Evolutionary conservation across 257 asterid species (phyloP).

Genomic region (Penstemon newberryi): DNA sequence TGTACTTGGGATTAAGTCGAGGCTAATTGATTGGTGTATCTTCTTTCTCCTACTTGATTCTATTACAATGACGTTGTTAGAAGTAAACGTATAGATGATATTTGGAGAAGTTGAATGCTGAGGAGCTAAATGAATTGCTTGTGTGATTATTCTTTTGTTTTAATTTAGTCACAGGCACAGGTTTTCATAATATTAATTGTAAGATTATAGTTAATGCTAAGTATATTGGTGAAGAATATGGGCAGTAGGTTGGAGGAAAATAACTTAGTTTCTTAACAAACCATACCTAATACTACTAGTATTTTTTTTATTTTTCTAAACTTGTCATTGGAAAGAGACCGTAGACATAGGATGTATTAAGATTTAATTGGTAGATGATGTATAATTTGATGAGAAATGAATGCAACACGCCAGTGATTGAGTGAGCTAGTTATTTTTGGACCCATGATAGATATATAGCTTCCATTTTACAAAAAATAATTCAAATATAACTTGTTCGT

Average conservation of each 20-base stretch:
- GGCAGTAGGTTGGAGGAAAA: constrained; percentile 26
- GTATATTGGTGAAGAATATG: constrained; percentile 7
- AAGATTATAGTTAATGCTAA: not conserved
- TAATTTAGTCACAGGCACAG: not conserved
- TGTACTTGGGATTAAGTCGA: too few relatives aligned
- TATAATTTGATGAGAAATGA: constrained; percentile 20
- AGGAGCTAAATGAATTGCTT: too few relatives aligned
- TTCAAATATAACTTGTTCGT: too few relatives aligned
- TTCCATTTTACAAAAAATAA: too few relatives aligned
- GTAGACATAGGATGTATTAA: not conserved
- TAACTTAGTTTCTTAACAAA: constrained; percentile 35
- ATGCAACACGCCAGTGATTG: constrained; percentile 36
- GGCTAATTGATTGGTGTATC: too few relatives aligned
- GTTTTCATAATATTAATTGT: not conserved
- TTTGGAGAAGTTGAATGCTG: too few relatives aligned
- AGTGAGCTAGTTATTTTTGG: constrained; percentile 39
- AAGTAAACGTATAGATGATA: too few relatives aligned
- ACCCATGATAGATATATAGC: constrained; percentile 33
- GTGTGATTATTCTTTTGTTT: not conserved
- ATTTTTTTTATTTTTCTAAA: constrained; percentile 25
- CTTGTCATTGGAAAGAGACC: constrained; percentile 33
- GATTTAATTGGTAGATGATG: constrained; percentile 23
- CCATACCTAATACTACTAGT: constrained; percentile 36
- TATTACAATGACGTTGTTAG: too few relatives aligned
- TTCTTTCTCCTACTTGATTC: too few relatives aligned